Conservation (phyloP, 257 asterid genomes). For the Asclepias syriaca region DNA sequence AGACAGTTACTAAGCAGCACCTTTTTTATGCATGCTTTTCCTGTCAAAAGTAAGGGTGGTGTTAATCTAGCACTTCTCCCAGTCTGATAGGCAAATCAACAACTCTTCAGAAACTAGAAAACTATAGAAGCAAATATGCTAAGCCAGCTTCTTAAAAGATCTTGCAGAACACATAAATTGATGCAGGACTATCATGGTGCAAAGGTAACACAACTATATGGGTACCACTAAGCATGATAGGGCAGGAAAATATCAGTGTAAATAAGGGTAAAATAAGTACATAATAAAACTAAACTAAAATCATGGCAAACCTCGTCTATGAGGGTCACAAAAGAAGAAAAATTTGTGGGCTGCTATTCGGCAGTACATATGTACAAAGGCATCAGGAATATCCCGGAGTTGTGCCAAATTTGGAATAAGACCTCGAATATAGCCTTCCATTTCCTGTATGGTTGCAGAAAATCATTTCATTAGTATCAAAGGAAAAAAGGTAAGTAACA, state of each 20-base stretch:
- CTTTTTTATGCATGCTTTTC: conserved; percentile 98
- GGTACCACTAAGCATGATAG: not conserved
- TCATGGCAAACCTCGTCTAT: conserved; percentile 73
- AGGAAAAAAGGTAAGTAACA: not conserved
- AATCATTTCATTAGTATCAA: conserved; percentile 2
- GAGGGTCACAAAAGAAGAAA: conserved; percentile 98
- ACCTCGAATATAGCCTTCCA: conserved; percentile 94
- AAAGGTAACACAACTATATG: not conserved
- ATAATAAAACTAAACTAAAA: not conserved
- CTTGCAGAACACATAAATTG: not conserved
- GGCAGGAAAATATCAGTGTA: conserved; percentile 4
- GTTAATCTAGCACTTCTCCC: not conserved
- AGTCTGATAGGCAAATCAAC: not conserved
- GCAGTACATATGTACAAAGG: conserved; percentile 94
- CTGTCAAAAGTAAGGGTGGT: conserved; percentile 34
- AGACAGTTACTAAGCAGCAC: conserved; percentile 96
- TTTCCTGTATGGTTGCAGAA: conserved; percentile 49
- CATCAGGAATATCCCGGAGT: conserved; percentile 85
- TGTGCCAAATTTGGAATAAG: conserved; percentile 98
- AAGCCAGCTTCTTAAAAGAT: not conserved
- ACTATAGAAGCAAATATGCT: not conserved
- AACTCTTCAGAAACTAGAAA: not conserved
- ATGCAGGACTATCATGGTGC: not conserved
- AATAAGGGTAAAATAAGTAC: not conserved
- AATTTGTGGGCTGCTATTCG: conserved; percentile 98